phyloP scores from a whole-genome alignment of 2,329 filamentous ascomycete species.

The Alternaria dauci region DNA sequence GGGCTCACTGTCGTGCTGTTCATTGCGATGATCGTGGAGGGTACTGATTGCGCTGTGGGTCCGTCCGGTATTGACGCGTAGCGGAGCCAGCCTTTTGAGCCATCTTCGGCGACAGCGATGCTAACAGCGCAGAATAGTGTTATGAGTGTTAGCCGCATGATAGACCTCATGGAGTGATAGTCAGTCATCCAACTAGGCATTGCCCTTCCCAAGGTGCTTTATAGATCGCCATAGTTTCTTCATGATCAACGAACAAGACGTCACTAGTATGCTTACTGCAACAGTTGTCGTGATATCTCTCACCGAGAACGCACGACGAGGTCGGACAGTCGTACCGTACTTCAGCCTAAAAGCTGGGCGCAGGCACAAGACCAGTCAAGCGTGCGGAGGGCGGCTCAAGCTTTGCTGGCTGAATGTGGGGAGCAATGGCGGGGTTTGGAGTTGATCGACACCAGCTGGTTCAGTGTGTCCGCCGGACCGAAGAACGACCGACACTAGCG shows the following conservation, averaged over 20 bases:
- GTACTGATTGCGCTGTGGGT: constrained; percentile 54
- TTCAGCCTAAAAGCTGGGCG: constrained; percentile 20
- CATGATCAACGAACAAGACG: not conserved
- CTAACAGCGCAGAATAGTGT: constrained; percentile 2
- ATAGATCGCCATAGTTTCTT: constrained; percentile 4
- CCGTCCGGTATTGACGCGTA: constrained; percentile 64
- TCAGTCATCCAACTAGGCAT: not conserved
- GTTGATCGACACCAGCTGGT: constrained; percentile 7
- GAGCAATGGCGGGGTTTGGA: constrained; percentile 3
- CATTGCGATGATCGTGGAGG: constrained; percentile 61
- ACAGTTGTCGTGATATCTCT: constrained; percentile 4
- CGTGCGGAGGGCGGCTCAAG: constrained; percentile 11
- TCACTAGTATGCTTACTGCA: constrained; percentile 7
- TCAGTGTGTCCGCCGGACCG: not conserved
- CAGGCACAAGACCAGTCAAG: not conserved
- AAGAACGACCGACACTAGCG: not conserved
- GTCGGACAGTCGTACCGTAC: constrained; percentile 9
- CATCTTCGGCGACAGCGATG: constrained; percentile 62
- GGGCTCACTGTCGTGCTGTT: constrained; percentile 65
- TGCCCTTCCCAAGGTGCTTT: constrained; percentile 1
- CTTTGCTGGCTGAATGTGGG: constrained; percentile 7
- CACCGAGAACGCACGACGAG: not conserved
- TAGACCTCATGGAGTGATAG: not conserved
- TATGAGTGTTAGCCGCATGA: constrained; percentile 18
- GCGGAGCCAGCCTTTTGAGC: constrained; percentile 69